Evolutionary conservation across 495 filamentous ascomycete genomes (phyloP).

Genomic region (Neurospora tetraspora): DNA sequence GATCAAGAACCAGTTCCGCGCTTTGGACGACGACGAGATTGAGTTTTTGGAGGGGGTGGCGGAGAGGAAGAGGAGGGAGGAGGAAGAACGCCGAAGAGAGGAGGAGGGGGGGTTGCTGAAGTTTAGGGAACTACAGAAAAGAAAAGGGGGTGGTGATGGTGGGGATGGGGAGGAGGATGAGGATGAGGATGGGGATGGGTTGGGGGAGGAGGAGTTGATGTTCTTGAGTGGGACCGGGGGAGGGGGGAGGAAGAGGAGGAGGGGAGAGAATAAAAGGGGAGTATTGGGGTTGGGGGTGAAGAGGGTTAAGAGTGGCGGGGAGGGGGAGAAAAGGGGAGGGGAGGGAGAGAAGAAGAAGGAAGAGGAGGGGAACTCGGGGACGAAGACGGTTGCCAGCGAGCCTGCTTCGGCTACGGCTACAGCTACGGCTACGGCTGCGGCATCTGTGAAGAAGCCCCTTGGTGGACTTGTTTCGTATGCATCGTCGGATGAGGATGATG

Average conservation of each 20-base stretch:
- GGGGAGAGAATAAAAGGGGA: constrained; percentile 2
- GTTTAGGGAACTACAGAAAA: constrained; percentile 53
- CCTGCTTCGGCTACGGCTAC: background rate
- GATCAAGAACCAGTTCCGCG: constrained; percentile 87
- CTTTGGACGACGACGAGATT: constrained; percentile 87
- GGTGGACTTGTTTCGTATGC: constrained; percentile 21
- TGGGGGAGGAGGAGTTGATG: constrained; percentile 1
- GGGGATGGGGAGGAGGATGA: constrained; percentile 12
- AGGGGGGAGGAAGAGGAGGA: constrained; percentile 2
- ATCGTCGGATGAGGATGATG: constrained; percentile 19
- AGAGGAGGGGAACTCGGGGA: constrained; percentile 8
- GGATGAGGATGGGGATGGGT: constrained; percentile 3
- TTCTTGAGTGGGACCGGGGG: background rate
- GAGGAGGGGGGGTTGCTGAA: constrained; percentile 59
- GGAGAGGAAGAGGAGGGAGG: constrained; percentile 57
- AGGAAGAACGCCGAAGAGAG: constrained; percentile 70
- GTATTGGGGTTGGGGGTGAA: background rate
- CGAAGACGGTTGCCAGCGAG: constrained; percentile 5
- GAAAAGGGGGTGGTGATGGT: constrained; percentile 42
- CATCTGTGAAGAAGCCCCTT: constrained; percentile 3
- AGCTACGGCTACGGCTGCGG: background rate
- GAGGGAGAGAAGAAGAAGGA: constrained; percentile 9
- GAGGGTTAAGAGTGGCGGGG: constrained; percentile 9
- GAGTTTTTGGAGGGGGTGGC: constrained; percentile 79
- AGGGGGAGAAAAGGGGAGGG: constrained; percentile 8